Base-by-base conservation (phyloP, 2,329 filamentous ascomycete species). In the Penicillium sp. region DNA sequence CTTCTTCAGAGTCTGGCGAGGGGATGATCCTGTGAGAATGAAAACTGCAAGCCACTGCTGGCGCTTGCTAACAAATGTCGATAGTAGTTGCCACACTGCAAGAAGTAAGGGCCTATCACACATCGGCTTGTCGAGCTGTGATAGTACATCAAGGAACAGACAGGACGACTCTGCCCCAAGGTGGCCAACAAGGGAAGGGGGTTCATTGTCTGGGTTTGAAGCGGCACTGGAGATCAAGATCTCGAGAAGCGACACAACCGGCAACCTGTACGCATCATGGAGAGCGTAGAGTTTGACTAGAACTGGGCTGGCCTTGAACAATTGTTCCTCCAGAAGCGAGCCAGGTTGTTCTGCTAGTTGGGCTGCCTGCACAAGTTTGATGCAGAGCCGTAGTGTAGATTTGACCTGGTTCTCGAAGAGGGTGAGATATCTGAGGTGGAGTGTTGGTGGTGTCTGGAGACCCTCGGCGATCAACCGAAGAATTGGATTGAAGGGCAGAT, bases 41-140 rank as follows among this genome's bases (percentile, higher is more conserved):
- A 92, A 96, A 60, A 96, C 91, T 0, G 93, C 91, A 78, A 99
- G 90, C 90, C 93, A 97, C 70, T 96, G 92, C 71, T 99, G 94
- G 61, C 91, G 87, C 70, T 91, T 92, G 63, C 89, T 89, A 59
- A 99, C 84, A 46, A 97, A 88, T 3, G 88, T 87, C 2, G 92
- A 90, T 52, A 97, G 86, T 68, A 99, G 87, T 55, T 84, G 85
- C 94, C 93, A 99, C 21, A 91, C 88, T 8, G 82, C 80, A 41
- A 85, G 83, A 40, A 89, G 85, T 53, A 91, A 84, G 6, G 80
- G 73, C 2, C 82, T 76, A 64, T 91, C 81, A 51, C 84, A 80
- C 56, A 94, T 83, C 4, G 92, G 91, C 63, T 85, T 86, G 64
- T 93, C 91, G 27, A 97, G 81, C 58, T 86, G 84, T 5, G 90